Conservation (phyloP, 2,329 filamentous ascomycete species). For the Huntiella omanensis region DNA sequence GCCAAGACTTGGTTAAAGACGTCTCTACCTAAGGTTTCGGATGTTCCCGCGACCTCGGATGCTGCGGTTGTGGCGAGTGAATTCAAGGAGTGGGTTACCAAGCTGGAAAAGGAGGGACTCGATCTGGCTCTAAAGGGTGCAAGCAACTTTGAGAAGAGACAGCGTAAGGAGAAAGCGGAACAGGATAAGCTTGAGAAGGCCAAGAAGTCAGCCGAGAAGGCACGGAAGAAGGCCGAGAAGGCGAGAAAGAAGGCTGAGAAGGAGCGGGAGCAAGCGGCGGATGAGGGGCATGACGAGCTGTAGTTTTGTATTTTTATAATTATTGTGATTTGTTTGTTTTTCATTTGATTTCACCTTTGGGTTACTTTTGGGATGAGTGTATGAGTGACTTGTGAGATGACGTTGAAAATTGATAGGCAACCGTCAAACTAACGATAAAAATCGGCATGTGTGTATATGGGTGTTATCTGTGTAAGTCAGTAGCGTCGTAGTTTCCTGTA, state of each 20-base stretch:
- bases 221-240: constrained; percentile 19
- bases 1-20: constrained; percentile 57
- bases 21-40: constrained; percentile 51
- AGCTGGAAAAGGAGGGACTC: constrained; percentile 51
- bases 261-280: constrained; percentile 17
- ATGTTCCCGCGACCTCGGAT: constrained; percentile 50
- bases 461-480: too few relatives aligned
- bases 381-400: too few relatives aligned
- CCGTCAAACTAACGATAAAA: too few relatives aligned
- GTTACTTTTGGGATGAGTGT: too few relatives aligned
- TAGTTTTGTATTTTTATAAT: background rate
- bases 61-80: constrained; percentile 58
- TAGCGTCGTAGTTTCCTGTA: too few relatives aligned
- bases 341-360: too few relatives aligned
- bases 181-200: constrained; percentile 24
- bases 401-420: too few relatives aligned
- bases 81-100: constrained; percentile 45
- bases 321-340: background rate
- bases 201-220: constrained; percentile 21
- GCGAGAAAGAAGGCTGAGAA: constrained; percentile 13
- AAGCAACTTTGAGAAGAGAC: constrained; percentile 31
- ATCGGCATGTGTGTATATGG: too few relatives aligned
- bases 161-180: constrained; percentile 27
- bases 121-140: constrained; percentile 54
- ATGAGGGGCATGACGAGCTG: constrained; percentile 16